phyloP scores from a whole-genome alignment of 2,329 filamentous ascomycete genomes.

The Waltergamsia citrina region DNA sequence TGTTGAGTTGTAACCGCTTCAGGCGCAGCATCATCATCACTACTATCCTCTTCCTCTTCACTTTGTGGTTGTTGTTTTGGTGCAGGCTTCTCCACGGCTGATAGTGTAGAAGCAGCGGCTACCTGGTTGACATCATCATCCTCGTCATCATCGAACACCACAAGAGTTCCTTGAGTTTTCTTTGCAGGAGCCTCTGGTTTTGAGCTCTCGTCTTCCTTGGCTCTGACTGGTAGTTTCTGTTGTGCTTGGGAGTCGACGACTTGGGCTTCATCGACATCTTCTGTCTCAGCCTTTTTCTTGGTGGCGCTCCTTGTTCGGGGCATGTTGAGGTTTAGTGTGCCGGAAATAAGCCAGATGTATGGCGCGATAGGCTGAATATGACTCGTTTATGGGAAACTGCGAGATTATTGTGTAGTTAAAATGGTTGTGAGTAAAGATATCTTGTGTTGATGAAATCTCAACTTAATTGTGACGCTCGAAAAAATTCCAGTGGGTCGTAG shows the following conservation, averaged over 20 bases:
- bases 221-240: slow-evolving; percentile 22
- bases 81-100: slow-evolving; percentile 6
- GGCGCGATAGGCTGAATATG: no score
- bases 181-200: not conserved
- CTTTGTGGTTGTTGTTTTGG: slow-evolving; percentile 14
- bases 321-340: not conserved
- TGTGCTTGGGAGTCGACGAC: slow-evolving; percentile 7
- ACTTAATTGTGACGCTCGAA: no score
- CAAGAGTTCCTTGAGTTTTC: slow-evolving; percentile 14
- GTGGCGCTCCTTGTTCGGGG: not conserved
- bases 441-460: no score
- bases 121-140: slow-evolving; percentile 12
- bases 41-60: slow-evolving; percentile 29
- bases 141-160: slow-evolving; percentile 24
- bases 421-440: no score
- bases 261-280: slow-evolving; percentile 8
- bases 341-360: no score
- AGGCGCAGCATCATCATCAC: slow-evolving; percentile 46
- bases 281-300: slow-evolving; percentile 2
- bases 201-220: slow-evolving; percentile 16
- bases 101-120: slow-evolving; percentile 1
- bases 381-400: no score
- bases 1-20: slow-evolving; percentile 47
- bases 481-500: not conserved
- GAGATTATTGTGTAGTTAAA: no score